Base-by-base conservation (phyloP, 331 rosid species). In the Phaseolus coccineus region DNA sequence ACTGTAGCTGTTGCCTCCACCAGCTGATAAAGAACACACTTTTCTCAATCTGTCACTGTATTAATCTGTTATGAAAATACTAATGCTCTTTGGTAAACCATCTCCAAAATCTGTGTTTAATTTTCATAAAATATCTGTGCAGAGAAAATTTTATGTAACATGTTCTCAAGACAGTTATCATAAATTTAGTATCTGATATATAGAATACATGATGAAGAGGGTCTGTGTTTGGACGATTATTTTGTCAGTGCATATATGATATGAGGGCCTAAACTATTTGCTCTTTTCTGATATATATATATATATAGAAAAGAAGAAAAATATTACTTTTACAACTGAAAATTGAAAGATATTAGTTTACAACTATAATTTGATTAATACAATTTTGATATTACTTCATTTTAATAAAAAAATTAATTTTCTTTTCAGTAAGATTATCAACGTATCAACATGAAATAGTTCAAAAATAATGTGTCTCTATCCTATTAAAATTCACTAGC, bases 1-100 rank as follows among this genome's bases (percentile, higher is more conserved):
- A 77, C 66, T 77, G 40, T 77, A 16, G 61, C 51, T 77, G 56
- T 71, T 71, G 63, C 70, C 24, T 30, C 53, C 55, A 59, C 68
- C 14, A 66, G 31, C 33, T 14, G 55, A 80, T 55, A 71, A 50
- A 50, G 42, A 73, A 55, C 16, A 73, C 69, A 40, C 59, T 65
- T 22, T 57, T 69, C 62, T 74, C 46, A 56, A 22, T 13, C 63
- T 42, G 25, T 51, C 73, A 72, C 39, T 22, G 19, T 22, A 19
- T 19, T 19, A 64, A 64, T 35, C 42, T 28, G 69, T 52, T 53
- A 19, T 9, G 22, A 55, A 73, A 37, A 30, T 39, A 74, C 25
- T 9, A 48, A 67, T 19, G 31, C 52, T 24, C 12, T 67, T 67
- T 47, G 16, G 14, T 33, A 27, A 37, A 48, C 50, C 47, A 27